Evolutionary conservation across 306 rosid species (phyloP).

Genomic region (Vicia villosa): DNA sequence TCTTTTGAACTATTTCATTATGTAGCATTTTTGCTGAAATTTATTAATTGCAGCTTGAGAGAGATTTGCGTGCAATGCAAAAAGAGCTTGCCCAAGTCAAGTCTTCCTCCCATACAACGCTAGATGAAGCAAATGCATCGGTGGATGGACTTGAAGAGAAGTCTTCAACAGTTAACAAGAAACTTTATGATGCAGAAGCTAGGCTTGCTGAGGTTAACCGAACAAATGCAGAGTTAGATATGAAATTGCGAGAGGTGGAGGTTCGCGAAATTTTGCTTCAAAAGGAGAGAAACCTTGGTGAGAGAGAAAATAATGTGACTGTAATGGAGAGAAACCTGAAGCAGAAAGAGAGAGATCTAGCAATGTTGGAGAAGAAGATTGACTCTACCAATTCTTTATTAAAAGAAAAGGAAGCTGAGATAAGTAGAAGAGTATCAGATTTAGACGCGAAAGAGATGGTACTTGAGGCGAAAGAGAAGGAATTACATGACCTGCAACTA

Average conservation of each 20-base stretch:
- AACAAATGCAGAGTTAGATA: constrained; percentile 70
- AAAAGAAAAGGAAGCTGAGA: constrained; percentile 67
- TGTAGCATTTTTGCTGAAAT: constrained; percentile 27
- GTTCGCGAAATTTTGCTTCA: constrained; percentile 66
- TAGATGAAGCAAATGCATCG: constrained; percentile 65
- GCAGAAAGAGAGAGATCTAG: constrained; percentile 64
- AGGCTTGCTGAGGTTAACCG: constrained; percentile 73
- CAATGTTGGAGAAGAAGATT: constrained; percentile 51
- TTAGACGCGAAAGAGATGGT: constrained; percentile 60
- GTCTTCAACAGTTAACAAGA: constrained; percentile 62
- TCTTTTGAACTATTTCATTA: constrained; percentile 27
- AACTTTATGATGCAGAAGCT: constrained; percentile 75
- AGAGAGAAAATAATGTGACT: constrained; percentile 63
- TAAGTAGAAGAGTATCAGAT: constrained; percentile 53
- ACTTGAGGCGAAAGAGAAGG: too few species aligned
- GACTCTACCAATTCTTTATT: constrained; percentile 45
- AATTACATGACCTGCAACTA: too few species aligned
- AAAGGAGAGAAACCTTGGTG: constrained; percentile 63
- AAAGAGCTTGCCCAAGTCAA: constrained; percentile 60
- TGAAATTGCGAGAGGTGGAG: constrained; percentile 77
- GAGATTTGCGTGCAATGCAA: constrained; percentile 58
- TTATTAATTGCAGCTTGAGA: constrained; percentile 67
- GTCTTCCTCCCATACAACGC: constrained; percentile 59
- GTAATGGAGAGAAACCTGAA: constrained; percentile 56
- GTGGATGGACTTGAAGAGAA: constrained; percentile 74